Evolutionary conservation across 352 stramenopile species (phyloP), one percentile per base, ranked within the genome.

Genomic region (Plasmopara viticola): DNA sequence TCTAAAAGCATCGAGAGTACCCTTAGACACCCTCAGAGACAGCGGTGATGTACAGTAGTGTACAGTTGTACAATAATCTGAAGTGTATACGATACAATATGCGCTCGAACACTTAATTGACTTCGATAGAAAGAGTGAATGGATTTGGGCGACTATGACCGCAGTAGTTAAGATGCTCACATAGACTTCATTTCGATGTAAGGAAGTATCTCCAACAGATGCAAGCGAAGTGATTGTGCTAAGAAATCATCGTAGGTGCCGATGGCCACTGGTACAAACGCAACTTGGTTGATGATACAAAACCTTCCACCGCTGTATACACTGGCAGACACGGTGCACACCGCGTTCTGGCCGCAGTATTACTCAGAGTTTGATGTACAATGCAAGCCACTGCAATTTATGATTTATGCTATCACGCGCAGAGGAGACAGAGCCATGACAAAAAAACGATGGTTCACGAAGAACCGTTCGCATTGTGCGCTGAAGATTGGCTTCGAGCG

Each of bases 271-370:
- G 14, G 48, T 25, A 34, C 29, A 35, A 62, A 59, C 29, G 42
- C 41, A 48, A 68, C 48, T 10, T 83, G 72, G 48, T 46, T 83
- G n/a, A 64, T 30, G 17, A 60, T 61, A 2, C 8, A 37, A 34
- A 66, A 78, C 14, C 35, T 83, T n/a, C 69, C 61, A 15, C 72
- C 69, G 42, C 60, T 83, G 31, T 62, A 78, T 42, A 66, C 69
- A 18, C 14, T 79, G 13, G 56, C 66, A 2, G 51, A 66, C 15
- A 62, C 60, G 3, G 54, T 61, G 9, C 44, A 43, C 35, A 63
- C 53, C 5, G 69, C 64, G 29, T 79, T 83, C 40, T 33, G 43
- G 6, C 53, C 66, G 9, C 18, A 48, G 9, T 39, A 62, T 7
- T 70, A 70, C 40, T 39, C 29, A 9, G 41, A 48, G 6, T 83